Conservation (phyloP, 2,329 filamentous ascomycete species). For the Cladosporium sp. region DNA sequence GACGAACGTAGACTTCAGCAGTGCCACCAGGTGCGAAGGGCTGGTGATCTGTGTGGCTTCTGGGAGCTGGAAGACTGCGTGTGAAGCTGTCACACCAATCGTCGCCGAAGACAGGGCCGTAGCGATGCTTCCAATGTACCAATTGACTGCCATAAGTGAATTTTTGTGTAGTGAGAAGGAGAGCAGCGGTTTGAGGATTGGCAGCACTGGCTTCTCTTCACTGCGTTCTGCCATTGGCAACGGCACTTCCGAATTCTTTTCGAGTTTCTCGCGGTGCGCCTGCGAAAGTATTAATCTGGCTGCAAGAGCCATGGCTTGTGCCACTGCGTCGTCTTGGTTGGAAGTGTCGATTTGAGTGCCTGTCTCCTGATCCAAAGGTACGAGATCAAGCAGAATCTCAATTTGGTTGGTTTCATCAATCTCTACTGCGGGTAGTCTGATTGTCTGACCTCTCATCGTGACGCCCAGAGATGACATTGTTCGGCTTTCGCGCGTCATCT, state of each 20-base stretch:
- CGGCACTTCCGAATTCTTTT: slow-evolving; percentile 63
- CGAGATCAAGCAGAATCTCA: slow-evolving; percentile 63
- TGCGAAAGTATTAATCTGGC: slow-evolving; percentile 74
- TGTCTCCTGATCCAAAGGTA: slow-evolving; percentile 42
- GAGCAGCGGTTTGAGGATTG: slow-evolving; percentile 57
- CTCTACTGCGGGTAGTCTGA: slow-evolving; percentile 21
- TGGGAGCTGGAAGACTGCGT: slow-evolving; percentile 15
- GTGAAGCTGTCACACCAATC: slow-evolving; percentile 10
- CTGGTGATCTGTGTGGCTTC: slow-evolving; percentile 4
- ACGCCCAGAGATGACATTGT: slow-evolving; percentile 68
- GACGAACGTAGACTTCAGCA: slow-evolving; percentile 8
- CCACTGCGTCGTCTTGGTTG: slow-evolving; percentile 43
- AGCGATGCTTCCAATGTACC: slow-evolving; percentile 25
- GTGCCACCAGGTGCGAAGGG: slow-evolving; percentile 16
- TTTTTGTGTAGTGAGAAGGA: slow-evolving; percentile 49
- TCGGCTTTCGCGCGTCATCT: slow-evolving; percentile 78
- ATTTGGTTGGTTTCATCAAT: neutral
- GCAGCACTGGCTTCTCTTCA: slow-evolving; percentile 47
- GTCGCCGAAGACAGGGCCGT: slow-evolving; percentile 20
- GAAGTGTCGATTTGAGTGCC: slow-evolving; percentile 15
- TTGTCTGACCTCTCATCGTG: slow-evolving; percentile 50
- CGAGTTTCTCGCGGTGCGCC: slow-evolving; percentile 71
- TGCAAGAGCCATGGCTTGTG: slow-evolving; percentile 62
- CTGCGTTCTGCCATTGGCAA: slow-evolving; percentile 51
- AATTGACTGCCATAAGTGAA: slow-evolving; percentile 34